Evolutionary conservation across 164 flowering plant species (phyloP), one percentile per base, ranked within the genome.

Genomic region (Vitis amurensis): DNA sequence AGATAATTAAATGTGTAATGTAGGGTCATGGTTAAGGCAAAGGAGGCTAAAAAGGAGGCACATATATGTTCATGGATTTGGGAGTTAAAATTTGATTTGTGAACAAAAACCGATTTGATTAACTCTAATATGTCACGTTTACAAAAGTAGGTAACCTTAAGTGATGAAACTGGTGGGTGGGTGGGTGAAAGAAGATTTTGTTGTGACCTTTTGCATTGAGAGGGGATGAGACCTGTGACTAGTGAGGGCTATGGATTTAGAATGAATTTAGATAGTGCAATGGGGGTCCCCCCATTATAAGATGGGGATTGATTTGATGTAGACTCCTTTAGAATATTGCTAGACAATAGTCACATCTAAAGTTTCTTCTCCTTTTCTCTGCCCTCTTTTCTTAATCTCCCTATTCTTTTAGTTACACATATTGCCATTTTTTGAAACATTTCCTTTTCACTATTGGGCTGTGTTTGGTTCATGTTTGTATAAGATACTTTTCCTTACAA

Each of bases 281-380:
- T 9, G 8, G 11, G 78, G 80, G 75, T 7, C 81, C 81, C 81
- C 61, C 76, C 79, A 81, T 64, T 73, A 67, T 14, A 71, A 57
- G 55, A 59, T 55, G 56, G 71, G 74, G 70, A 60, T 68, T 78
- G 71, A 71, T 73, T 76, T 78, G 85, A 82, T 73, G 27, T 63
- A 8, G 83, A 83, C 86, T 60, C 50, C 27, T 80, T 78, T 80
- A 67, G 86, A 75, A 80, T 83, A 80, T 80, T 76, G 69, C 70
- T 67, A 55, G 86, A 83, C 86, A 83, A 67, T 53, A 48, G 68
- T 73, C 80, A 73, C 74, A 63, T 73, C 74, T 31, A 73, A 70
- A 70, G 72, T 67, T 70, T 73, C 72, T 70, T 61, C 69, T 73
- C 60, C 59, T 47, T 70, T 66, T 57, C 15, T 17, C 59, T 50